Percentiles rank a stretch among this genome's conserved stretches.
phyloP scores from a whole-genome alignment of 257 asterid genomes.

The Lycium barbarum region DNA sequence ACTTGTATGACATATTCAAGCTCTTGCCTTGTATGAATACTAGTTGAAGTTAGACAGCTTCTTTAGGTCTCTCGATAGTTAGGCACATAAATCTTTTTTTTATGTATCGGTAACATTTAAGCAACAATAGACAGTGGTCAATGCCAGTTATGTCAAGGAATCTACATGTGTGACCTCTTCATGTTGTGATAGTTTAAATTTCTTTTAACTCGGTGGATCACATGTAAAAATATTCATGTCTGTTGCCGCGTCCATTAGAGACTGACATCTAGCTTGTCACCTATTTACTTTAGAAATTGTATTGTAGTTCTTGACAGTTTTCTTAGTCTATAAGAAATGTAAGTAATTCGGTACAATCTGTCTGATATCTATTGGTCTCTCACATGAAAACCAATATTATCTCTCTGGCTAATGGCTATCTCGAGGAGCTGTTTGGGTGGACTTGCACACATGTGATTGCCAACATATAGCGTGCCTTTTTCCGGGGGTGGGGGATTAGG shows the following conservation, averaged over 20 bases:
- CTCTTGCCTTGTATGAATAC: background rate
- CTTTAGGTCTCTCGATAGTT: background rate
- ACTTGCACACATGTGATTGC: constrained; percentile 17
- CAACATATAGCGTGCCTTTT: constrained; percentile 2
- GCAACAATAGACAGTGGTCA: background rate
- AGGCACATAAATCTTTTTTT: background rate
- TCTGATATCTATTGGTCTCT: background rate
- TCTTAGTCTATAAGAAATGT: background rate
- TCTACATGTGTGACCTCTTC: background rate
- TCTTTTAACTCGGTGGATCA: background rate
- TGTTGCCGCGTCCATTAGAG: background rate
- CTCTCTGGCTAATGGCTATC: constrained; percentile 15
- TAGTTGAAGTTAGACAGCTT: background rate
- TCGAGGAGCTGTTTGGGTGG: constrained; percentile 10
- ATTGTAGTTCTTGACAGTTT: background rate
- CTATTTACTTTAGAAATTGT: background rate
- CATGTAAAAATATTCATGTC: background rate
- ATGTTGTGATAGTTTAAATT: background rate
- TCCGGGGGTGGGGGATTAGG: background rate
- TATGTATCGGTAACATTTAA: background rate
- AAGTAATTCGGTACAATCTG: background rate
- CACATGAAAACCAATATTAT: background rate
- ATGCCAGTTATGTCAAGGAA: background rate
- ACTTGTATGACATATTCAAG: constrained; percentile 15
- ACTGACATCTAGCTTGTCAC: background rate